phyloP scores from a whole-genome alignment of 495 filamentous ascomycete genomes.

The Hyphodiscus hymeniophilus region DNA sequence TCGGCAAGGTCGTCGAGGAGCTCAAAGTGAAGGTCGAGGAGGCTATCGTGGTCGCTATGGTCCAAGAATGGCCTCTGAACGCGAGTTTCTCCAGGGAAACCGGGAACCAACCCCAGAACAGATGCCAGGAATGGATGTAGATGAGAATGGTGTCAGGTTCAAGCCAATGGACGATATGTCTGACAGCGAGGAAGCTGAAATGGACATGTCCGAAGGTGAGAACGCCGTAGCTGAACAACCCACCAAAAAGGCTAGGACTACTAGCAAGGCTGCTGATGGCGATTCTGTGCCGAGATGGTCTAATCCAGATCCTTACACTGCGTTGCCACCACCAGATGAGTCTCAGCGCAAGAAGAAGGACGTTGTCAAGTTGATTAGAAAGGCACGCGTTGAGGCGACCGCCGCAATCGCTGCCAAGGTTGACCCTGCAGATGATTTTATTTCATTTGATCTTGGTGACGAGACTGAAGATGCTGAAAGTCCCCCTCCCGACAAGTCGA shows the following conservation, averaged over 20 bases:
- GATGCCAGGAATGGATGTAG: constrained; percentile 24
- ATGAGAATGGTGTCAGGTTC: constrained; percentile 33
- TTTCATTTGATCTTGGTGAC: constrained; percentile 63
- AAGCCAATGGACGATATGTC: constrained; percentile 51
- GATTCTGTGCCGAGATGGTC: constrained; percentile 68
- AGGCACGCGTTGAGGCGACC: constrained; percentile 51
- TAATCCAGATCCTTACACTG: constrained; percentile 88
- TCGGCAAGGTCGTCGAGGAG: neutral
- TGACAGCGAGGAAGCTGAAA: constrained; percentile 63
- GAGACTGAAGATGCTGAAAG: constrained; percentile 28
- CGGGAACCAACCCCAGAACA: constrained; percentile 23
- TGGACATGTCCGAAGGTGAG: constrained; percentile 49
- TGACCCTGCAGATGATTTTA: constrained; percentile 66
- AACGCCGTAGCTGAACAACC: constrained; percentile 31
- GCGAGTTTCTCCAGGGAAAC: constrained; percentile 19
- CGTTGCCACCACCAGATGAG: constrained; percentile 63
- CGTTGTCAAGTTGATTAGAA: constrained; percentile 79
- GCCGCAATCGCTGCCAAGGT: constrained; percentile 29
- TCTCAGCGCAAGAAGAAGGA: constrained; percentile 62
- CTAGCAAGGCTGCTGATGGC: constrained; percentile 27
- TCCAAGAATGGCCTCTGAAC: constrained; percentile 20
- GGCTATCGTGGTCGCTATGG: constrained; percentile 19
- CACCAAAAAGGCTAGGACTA: constrained; percentile 22
- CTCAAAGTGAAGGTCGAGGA: constrained; percentile 5
- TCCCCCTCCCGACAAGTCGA: neutral